These are phyloP conservation scores for Coniella lustricola DNA, from an alignment of 2,329 filamentous ascomycete genomes.

Conservation along the genomic window DNA sequence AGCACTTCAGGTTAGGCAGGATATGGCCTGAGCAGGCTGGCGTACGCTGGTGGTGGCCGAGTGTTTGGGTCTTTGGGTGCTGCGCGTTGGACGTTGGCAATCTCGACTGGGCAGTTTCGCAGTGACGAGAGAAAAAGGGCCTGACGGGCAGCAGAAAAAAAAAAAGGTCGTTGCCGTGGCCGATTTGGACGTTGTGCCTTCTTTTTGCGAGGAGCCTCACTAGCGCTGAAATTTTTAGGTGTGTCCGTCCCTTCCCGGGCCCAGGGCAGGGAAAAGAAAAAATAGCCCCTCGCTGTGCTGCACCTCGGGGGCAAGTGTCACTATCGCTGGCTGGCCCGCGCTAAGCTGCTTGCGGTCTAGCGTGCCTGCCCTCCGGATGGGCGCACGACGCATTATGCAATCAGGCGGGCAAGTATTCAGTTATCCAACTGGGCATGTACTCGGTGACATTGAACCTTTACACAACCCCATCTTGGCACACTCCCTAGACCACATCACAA, in stretches of 20 bases:
- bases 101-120: too few relatives aligned
- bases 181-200: constrained; percentile 2
- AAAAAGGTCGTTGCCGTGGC: background rate
- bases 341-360: background rate
- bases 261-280: constrained; percentile 4
- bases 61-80: background rate
- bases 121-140: background rate
- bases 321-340: background rate
- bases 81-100: too few relatives aligned
- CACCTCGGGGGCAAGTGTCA: background rate
- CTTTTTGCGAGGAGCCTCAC: background rate
- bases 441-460: too few relatives aligned
- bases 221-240: constrained; percentile 5
- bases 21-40: background rate
- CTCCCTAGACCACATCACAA: background rate
- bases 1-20: background rate
- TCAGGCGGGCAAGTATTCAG: background rate
- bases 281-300: background rate
- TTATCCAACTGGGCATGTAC: too few relatives aligned
- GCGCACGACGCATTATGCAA: background rate
- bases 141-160: background rate
- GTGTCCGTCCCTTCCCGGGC: background rate
- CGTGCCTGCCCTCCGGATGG: background rate
- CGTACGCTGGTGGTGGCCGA: background rate
- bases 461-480: background rate